Evolutionary conservation across 129 eudicot genomes (phyloP).

Genomic region (Helianthus tuberosus): DNA sequence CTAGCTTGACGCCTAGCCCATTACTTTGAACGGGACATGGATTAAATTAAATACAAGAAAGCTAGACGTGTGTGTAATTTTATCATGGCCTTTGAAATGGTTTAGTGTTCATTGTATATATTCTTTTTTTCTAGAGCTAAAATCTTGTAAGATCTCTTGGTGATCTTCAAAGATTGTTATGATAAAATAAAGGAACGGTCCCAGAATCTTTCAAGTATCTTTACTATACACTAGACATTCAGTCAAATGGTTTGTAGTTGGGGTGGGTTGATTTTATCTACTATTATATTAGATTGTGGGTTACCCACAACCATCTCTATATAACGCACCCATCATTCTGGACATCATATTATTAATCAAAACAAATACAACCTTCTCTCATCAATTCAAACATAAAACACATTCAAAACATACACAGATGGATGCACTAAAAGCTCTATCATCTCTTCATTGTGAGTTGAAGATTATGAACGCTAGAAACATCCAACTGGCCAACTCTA

Average conservation of each 20-base stretch:
- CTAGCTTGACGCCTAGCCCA: background rate
- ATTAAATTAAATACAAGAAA: too few relatives aligned
- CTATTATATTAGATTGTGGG: conserved; percentile 21
- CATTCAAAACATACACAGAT: conserved; percentile 23
- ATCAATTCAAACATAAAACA: background rate
- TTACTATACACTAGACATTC: conserved; percentile 1
- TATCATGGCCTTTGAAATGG: conserved; percentile 1
- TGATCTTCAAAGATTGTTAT: background rate
- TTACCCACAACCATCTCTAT: background rate
- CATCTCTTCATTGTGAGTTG: conserved; percentile 52
- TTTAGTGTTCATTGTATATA: too few relatives aligned
- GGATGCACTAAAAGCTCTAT: conserved; percentile 31
- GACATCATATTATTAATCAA: conserved; percentile 6
- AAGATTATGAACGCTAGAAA: conserved; percentile 64
- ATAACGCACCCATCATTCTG: conserved; percentile 8
- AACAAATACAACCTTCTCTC: conserved; percentile 1
- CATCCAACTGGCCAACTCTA: conserved; percentile 29
- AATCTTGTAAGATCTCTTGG: too few relatives aligned
- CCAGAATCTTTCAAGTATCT: conserved; percentile 1
- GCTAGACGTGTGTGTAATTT: background rate
- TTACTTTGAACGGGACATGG: too few relatives aligned
- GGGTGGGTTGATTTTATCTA: conserved; percentile 27
- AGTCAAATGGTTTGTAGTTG: conserved; percentile 5
- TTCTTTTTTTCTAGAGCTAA: too few relatives aligned
- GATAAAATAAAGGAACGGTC: conserved; percentile 17